Base-by-base conservation (phyloP, 208 protist genomes). In the Trypanosoma caninum region DNA sequence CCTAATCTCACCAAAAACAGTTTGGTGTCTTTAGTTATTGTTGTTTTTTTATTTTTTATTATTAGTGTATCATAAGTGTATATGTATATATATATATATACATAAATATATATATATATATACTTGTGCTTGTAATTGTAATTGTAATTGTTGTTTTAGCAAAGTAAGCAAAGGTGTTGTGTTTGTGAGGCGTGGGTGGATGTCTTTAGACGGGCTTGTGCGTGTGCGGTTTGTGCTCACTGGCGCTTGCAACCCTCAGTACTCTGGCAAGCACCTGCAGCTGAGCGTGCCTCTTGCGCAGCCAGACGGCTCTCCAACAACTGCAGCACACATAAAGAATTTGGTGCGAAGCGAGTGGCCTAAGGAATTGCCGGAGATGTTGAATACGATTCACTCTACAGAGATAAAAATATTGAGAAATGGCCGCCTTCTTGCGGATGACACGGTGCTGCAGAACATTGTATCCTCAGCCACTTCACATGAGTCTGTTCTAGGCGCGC, bases 161-260 rank as follows among this genome's bases (percentile, higher is more conserved):
- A n/a, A n/a, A n/a, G n/a, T n/a, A n/a, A n/a, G n/a, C n/a, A n/a
- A n/a, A n/a, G n/a, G n/a, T n/a, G n/a, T 59, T 44, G 34, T 7
- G 23, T 1, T 50, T 13, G 1, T 50, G 16, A 25, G n/a, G 16
- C 2, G 30, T 11, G 1, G 10, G 22, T 8, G 9, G 30, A 38
- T 54, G 45, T 33, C 7, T 45, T 5, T 10, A 30, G 41, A 55
- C 3, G 64, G 71, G 2, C 57, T 58, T 34, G 59, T 88, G 38
- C 70, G 69, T 44, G 63, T 90, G 22, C 77, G 78, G n/a, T 84
- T 88, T 66, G 69, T 93, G 13, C 51, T 93, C 41, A 93, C 74
- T 13, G 86, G 82, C 1, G 78, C 82, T 5, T 93, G 82, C 56
- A 61, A 76, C 53, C 41, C 61, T 0, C 52, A 59, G 30, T 93